Base-by-base conservation (phyloP, 805 yeast genomes). In the Metschnikowia orientalis region DNA sequence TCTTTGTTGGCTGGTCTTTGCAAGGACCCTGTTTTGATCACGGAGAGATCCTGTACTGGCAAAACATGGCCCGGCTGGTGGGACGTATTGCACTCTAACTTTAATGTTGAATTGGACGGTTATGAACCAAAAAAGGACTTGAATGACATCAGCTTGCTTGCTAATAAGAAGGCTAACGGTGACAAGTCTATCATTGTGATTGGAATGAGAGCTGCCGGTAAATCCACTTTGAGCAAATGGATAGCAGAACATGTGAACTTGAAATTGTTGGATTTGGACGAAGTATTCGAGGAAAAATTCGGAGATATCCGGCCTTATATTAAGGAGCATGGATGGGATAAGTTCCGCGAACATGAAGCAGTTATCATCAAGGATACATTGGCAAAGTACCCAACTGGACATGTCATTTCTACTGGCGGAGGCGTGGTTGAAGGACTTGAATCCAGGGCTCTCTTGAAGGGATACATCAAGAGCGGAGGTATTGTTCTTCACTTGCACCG, bases 41-140 rank as follows among this genome's bases (percentile, higher is more conserved):
- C 81, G 45, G 96, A 90, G 53, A 78, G 97, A 61, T 75, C 82
- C 16, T 87, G 97, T 55, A 94, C 96, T 2, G 94, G 90, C 37
- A 92, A 92, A 65, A 92, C 98, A 0, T 92, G 98, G 98, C 98
- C 98, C 13, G 97, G 97, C 23, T 92, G 98, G 98, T 92, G 98
- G 98, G 98, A 92, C 61, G 73, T 79, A 21, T 67, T 92, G 42
- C 88, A 79, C 54, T 73, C 82, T 30, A 61, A 71, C 29, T 75
- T 92, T 48, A 72, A 77, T 13, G 81, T 75, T 16, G 50, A 59
- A 8, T 58, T 92, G 22, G 82, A 78, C 49, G 98, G 98, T 16
- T 69, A 68, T 47, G 94, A 84, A 24, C 48, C 57, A 40, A 37
- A 30, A n/a, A 40, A 42, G 7, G 38, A 39, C 28, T 32, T 37